These are phyloP conservation scores for Saccharomyces paradoxus DNA, from an alignment of 805 yeast species.

Conservation along the genomic window DNA sequence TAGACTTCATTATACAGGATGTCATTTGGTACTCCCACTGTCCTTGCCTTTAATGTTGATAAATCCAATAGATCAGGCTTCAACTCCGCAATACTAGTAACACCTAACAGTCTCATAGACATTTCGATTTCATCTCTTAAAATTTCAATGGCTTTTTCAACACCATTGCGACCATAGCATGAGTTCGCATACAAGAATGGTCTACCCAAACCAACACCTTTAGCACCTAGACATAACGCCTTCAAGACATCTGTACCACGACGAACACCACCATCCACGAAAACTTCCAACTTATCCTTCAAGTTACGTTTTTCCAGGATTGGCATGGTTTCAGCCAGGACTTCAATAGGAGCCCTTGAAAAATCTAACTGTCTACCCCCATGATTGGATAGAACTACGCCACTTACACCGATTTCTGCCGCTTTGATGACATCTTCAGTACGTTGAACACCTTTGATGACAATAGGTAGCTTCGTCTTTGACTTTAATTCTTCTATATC, in stretches of 20 bases:
- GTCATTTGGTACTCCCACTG: constrained; percentile 46
- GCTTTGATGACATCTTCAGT: constrained; percentile 73
- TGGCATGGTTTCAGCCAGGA: constrained; percentile 63
- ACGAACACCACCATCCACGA: constrained; percentile 61
- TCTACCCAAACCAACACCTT: constrained; percentile 63
- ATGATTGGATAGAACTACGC: constrained; percentile 79
- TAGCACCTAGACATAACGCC: constrained; percentile 62
- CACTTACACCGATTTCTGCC: constrained; percentile 60
- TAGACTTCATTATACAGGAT: constrained; percentile 47
- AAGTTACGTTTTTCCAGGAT: constrained; percentile 38
- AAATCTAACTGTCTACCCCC: constrained; percentile 87
- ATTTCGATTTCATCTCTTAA: constrained; percentile 62
- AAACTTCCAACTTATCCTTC: constrained; percentile 46
- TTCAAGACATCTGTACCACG: constrained; percentile 61
- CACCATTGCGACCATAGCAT: constrained; percentile 59
- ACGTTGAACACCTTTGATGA: constrained; percentile 79
- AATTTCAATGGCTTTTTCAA: constrained; percentile 48
- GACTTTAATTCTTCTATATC: constrained; percentile 50
- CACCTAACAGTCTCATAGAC: constrained; percentile 78
- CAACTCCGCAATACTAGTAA: constrained; percentile 49
- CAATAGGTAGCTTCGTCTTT: constrained; percentile 55
- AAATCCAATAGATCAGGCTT: constrained; percentile 55
- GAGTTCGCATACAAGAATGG: constrained; percentile 58
- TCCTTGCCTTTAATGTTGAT: constrained; percentile 36
- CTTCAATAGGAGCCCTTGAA: constrained; percentile 68